Percentiles rank a stretch among this genome's conserved stretches.
Evolutionary conservation across 2,329 filamentous ascomycete species (phyloP).

Genomic region (Phyllachora maydis): DNA sequence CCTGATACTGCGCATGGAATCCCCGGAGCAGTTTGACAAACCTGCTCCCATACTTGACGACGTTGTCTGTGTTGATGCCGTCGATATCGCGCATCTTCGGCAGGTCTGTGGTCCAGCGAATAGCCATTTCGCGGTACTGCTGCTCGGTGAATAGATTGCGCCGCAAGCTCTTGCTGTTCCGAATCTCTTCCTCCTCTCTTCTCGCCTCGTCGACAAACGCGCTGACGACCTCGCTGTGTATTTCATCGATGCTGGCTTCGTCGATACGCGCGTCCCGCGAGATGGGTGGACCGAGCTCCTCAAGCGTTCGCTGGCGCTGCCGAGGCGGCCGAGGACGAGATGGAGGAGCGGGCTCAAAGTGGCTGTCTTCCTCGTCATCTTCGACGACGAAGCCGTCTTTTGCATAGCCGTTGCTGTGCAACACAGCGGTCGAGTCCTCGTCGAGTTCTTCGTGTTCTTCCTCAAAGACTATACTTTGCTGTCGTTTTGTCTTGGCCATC

Average conservation of each 20-base stretch:
- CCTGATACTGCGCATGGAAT: constrained; percentile 22
- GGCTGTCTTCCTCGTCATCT: constrained; percentile 14
- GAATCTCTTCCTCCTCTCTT: constrained; percentile 35
- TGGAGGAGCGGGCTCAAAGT: constrained; percentile 26
- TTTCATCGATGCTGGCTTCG: constrained; percentile 23
- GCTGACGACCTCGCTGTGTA: constrained; percentile 42
- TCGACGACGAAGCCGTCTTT: constrained; percentile 17
- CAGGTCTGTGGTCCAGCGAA: constrained; percentile 40
- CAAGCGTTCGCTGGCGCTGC: constrained; percentile 14
- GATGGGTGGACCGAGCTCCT: constrained; percentile 34
- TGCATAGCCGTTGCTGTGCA: constrained; percentile 21
- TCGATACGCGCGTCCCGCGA: constrained; percentile 30
- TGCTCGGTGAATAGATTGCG: constrained; percentile 45
- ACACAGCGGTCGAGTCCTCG: constrained; percentile 13
- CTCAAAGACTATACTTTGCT: constrained; percentile 6
- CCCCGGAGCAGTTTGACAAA: constrained; percentile 37
- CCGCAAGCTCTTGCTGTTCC: constrained; percentile 34
- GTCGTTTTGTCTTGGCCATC: constrained; percentile 9
- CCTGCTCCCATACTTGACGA: constrained; percentile 35
- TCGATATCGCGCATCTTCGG: constrained; percentile 42
- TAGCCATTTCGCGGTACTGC: constrained; percentile 53
- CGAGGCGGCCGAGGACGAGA: constrained; percentile 11
- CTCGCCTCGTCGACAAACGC: constrained; percentile 45
- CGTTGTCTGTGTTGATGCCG: constrained; percentile 40
- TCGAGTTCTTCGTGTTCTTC: constrained; percentile 16